Base-by-base conservation (phyloP, 495 filamentous ascomycete species). In the Peziza echinospora region DNA sequence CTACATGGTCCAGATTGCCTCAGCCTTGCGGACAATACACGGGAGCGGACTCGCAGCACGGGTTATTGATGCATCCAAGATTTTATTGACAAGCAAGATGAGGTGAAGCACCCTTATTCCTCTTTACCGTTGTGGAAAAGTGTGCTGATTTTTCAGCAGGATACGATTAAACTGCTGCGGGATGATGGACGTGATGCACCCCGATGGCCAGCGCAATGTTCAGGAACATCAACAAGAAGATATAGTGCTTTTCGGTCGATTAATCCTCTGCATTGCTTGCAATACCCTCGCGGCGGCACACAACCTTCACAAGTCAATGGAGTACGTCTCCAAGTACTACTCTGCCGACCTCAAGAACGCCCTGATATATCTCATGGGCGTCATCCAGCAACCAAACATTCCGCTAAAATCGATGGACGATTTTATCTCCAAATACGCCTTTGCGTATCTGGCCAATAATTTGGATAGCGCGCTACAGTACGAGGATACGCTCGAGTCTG, bases 1-100 rank as follows among this genome's bases (percentile, higher is more conserved):
- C 48, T 97, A 94, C 58, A 73, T 94, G 44, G 79, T 85, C 24
- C 89, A 97, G 63, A 79, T 96, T 47, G 76, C 80, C n/a, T 84
- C 77, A 49, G 87, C 79, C 5, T 67, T 97, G 30, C 89, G 83
- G 60, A 69, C 77, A 2, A 86, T 96, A 41, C 89, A 97, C 60
- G 68, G 70, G 23, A 72, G 69, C 37, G 78, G 81, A 5, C 71
- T 94, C 16, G 87, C 89, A 19, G 85, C 85, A 34, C 68, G 84
- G 30, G 73, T 86, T 25, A 71, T 96, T 28, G 83, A 86, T 46
- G 64, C 80, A 13, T 84, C 71, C 62, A 94, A 94, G 56, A 73
- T 96, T 40, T 68, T 97, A 21, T 52, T 94, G 34, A 89, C 79
- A n/a, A 72, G 73, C 19, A 79, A 79, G 54, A 76, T 56, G 50